A percentile compares a stretch with the other conserved stretches of the same genome.
Conservation (phyloP, 768 basidiomycete genomes). For the Phaffia tasmanica region DNA sequence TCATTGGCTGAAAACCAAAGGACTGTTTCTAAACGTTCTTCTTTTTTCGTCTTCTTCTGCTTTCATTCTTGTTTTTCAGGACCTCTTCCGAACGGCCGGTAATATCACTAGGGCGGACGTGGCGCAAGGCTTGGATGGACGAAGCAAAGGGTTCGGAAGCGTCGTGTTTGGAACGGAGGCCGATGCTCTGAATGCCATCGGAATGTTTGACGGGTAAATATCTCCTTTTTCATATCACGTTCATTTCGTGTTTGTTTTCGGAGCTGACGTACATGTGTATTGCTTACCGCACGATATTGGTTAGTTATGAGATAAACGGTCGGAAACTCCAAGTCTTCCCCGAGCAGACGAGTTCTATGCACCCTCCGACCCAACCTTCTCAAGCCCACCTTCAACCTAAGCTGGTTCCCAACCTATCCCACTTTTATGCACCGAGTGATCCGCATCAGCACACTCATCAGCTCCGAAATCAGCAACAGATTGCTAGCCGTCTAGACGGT, state of each 20-base stretch:
- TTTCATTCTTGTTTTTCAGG: conserved; percentile 40
- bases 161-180: conserved; percentile 71
- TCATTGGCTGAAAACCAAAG: too few species aligned
- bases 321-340: conserved; percentile 78
- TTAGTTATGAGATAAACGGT: conserved; percentile 77
- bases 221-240: neutral
- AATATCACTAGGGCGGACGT: conserved; percentile 75
- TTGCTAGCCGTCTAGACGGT: conserved; percentile 28
- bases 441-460: too few species aligned
- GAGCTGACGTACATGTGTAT: conserved; percentile 6
- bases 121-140: conserved; percentile 71
- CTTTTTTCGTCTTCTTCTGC: neutral
- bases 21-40: too few species aligned
- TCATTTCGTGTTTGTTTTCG: neutral
- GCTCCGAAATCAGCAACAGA: neutral
- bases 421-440: too few species aligned
- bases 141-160: conserved; percentile 85
- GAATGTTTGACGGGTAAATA: conserved; percentile 80
- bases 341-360: conserved; percentile 41
- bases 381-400: too few species aligned
- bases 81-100: conserved; percentile 83
- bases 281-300: conserved; percentile 5
- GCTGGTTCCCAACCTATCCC: too few species aligned
- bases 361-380: too few species aligned
- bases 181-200: conserved; percentile 73